These are phyloP conservation scores for Alternaria sp. DNA, from an alignment of 2,329 filamentous ascomycete species.

Conservation along the genomic window DNA sequence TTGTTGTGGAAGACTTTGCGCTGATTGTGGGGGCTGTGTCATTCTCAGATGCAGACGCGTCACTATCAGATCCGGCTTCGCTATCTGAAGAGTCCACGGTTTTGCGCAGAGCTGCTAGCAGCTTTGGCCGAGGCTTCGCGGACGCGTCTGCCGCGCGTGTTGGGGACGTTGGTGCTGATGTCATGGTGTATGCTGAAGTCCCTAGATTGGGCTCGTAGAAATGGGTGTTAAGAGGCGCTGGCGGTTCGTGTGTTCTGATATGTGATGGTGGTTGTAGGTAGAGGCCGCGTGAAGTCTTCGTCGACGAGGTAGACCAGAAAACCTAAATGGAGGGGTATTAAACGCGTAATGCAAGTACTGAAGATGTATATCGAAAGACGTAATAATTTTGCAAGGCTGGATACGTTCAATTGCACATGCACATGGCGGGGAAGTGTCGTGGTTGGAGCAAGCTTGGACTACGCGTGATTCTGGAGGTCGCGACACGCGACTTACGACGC, in stretches of 20 bases:
- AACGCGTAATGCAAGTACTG: not conserved
- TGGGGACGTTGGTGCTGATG: not conserved
- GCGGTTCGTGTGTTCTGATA: not conserved
- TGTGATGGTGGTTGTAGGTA: not conserved
- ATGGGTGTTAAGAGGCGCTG: not conserved
- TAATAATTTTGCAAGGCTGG: not conserved
- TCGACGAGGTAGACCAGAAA: not conserved
- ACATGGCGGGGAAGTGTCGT: slow-evolving; percentile 16
- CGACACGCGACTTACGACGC: slow-evolving; percentile 10
- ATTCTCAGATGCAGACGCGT: slow-evolving; percentile 29
- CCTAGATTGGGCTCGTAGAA: not conserved
- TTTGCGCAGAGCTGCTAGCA: slow-evolving; percentile 31
- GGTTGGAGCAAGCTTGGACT: slow-evolving; percentile 11
- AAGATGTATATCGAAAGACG: not conserved
- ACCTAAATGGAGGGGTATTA: not conserved
- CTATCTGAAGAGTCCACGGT: slow-evolving; percentile 47
- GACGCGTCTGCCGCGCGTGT: slow-evolving; percentile 22
- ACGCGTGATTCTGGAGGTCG: slow-evolving; percentile 10
- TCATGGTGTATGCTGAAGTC: not conserved
- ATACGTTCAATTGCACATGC: slow-evolving; percentile 14
- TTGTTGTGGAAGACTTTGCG: slow-evolving; percentile 4
- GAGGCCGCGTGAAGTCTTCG: not conserved
- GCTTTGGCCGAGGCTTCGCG: slow-evolving; percentile 23
- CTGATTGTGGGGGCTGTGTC: slow-evolving; percentile 46
- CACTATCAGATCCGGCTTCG: slow-evolving; percentile 46